Evolutionary conservation across 1,139 yeast genomes (phyloP), one percentile per base, ranked within the genome.

Genomic region (Sugiyamaella paludigena): DNA sequence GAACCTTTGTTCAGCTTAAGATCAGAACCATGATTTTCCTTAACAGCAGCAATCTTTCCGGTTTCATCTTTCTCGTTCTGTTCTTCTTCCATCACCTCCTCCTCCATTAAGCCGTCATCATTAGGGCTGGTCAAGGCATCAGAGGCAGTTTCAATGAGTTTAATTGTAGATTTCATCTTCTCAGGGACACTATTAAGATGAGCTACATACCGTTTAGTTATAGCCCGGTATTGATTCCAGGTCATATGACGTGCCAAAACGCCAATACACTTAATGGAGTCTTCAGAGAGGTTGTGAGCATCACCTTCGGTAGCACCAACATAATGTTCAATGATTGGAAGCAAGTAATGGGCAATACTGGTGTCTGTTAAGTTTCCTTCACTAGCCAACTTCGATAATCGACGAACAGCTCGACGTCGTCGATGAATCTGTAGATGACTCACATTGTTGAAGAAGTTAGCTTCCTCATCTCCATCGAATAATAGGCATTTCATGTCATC

Each of bases 241-340:
- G 84, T 78, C 40, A 88, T 72, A 54, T 77, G 74, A 45, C 77
- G 70, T 7, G 83, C 73, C 55, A 92, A 72, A 9, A 67, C 65
- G 8, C 88, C 83, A 52, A 91, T 78, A 0, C 91, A 72, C 7
- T 70, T 71, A 40, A 87, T 72, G 0, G 96, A 77, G 58, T 87
- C 96, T 60, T 84, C 81, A 11, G 91, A 80, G 54, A 91, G 71
- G 58, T 84, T 83, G 62, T 87, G 79, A 48, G 79, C 74, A 51
- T 83, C 88, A 28, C 80, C 87, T 38, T 78, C 83, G 7, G 67
- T 64, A 35, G 59, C 65, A 15, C 63, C 65, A 63, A 64, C 80
- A 73, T 83, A 88, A 54, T 81, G 83, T 69, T 92, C 98, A 56
- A 89, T 75, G 53, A 91, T 78, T 2, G 98, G 98, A 50, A 94